Base-by-base conservation (phyloP, 208 protist species). In the Leishmania guyanensis region DNA sequence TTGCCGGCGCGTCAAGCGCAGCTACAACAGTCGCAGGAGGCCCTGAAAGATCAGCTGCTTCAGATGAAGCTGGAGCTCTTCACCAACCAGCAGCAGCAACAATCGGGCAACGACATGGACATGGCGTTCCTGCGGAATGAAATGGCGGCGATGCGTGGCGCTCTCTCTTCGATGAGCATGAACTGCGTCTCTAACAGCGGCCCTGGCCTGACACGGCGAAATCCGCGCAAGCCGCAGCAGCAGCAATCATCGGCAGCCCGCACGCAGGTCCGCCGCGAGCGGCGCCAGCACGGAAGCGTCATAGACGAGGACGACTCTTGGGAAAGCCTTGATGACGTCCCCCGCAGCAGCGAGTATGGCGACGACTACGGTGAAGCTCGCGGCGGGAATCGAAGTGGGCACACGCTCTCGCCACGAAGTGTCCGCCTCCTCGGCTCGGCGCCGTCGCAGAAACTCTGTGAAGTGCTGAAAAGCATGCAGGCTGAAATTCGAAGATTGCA, bases 41-140 rank as follows among this genome's bases (percentile, higher is more conserved):
- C 80, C 72, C 82, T 87, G 56, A 82, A 85, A 76, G 79, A 84
- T 12, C 84, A 90, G 72, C 60, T 92, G 0, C 74, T 84, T 43
- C 84, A 89, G 74, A 82, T 90, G 79, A 90, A 92, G 80, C 78
- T 92, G 68, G 82, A 88, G 29, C 76, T 90, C 69, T 46, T 90
- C 51, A 65, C 71, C 0, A 82, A 86, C 46, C 84, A 89, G 79
- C 79, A 89, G 64, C 10, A 53, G 14, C 71, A 83, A 43, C 72
- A 84, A 29, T 69, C 75, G 26, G 75, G 74, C 22, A 62, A 77
- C 17, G 85, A 84, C 50, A 74, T 86, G 76, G 81, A 92, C 54
- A 83, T 89, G 77, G 86, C 86, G 43, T 83, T 83, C 48, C 66
- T 92, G 10, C 75, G 82, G 17, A 88, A 89, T 51, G 86, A 92